phyloP scores from a whole-genome alignment of 352 stramenopile species.

The Phytophthora macrochlamydospora region DNA sequence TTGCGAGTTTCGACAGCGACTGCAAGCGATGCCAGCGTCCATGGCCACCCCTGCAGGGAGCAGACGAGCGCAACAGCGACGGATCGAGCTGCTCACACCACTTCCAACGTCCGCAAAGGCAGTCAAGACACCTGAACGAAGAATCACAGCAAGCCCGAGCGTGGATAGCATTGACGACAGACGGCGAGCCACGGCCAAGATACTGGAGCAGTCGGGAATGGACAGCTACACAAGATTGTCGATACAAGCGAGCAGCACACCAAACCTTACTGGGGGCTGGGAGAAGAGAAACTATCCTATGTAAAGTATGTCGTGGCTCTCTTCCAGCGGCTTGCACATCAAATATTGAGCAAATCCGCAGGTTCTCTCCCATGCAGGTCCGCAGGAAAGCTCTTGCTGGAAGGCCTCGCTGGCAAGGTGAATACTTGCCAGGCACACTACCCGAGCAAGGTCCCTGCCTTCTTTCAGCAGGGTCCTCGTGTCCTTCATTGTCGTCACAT shows the following conservation, averaged over 20 bases:
- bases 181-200: slow-evolving; percentile 19
- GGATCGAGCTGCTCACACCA: slow-evolving; percentile 22
- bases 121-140: slow-evolving; percentile 7
- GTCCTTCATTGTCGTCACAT: too few species aligned
- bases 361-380: not conserved
- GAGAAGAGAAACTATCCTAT: too few species aligned
- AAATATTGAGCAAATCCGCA: not conserved
- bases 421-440: too few species aligned
- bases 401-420: too few species aligned
- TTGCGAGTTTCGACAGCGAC: slow-evolving; percentile 8
- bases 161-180: slow-evolving; percentile 17
- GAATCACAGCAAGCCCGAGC: slow-evolving; percentile 17
- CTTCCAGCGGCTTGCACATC: too few species aligned
- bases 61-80: slow-evolving; percentile 18
- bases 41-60: slow-evolving; percentile 14
- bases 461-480: too few species aligned
- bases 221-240: slow-evolving; percentile 19
- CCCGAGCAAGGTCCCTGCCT: too few species aligned
- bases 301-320: too few species aligned
- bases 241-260: slow-evolving; percentile 21
- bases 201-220: slow-evolving; percentile 31
- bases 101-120: slow-evolving; percentile 11
- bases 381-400: not conserved
- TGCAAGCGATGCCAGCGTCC: slow-evolving; percentile 22
- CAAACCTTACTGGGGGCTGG: slow-evolving; percentile 7